Conservation (phyloP, 23 red algal genomes). For the Gracilaria domingensis region DNA sequence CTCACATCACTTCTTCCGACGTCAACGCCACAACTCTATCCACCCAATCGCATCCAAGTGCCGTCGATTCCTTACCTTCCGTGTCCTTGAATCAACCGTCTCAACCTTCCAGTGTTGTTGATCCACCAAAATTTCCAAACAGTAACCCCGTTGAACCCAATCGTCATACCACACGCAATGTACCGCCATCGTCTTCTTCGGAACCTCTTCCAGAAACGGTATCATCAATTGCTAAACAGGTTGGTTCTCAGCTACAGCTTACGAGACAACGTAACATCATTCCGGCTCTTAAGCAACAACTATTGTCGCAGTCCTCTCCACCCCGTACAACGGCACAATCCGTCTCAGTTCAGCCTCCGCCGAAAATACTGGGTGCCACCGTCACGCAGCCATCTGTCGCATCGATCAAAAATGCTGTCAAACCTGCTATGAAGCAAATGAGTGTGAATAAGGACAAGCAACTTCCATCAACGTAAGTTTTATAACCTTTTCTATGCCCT, state of each 20-base stretch:
- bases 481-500: background rate
- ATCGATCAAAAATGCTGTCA: background rate
- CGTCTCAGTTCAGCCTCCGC: background rate
- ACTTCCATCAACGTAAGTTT: slow-evolving; percentile 2
- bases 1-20: background rate
- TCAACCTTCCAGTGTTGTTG: background rate
- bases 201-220: background rate
- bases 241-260: background rate
- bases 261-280: background rate
- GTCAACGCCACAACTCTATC: background rate
- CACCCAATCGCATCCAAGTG: background rate
- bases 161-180: background rate
- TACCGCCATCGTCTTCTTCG: background rate
- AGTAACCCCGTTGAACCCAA: background rate
- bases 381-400: background rate
- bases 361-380: background rate
- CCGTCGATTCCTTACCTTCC: background rate
- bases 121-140: background rate
- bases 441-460: background rate
- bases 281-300: background rate
- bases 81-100: background rate
- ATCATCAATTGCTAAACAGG: background rate
- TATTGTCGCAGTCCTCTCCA: background rate
- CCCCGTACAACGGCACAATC: background rate
- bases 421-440: background rate